Conservation (phyloP, 2,329 filamentous ascomycete genomes). For the Hymenoscyphus albidus region DNA sequence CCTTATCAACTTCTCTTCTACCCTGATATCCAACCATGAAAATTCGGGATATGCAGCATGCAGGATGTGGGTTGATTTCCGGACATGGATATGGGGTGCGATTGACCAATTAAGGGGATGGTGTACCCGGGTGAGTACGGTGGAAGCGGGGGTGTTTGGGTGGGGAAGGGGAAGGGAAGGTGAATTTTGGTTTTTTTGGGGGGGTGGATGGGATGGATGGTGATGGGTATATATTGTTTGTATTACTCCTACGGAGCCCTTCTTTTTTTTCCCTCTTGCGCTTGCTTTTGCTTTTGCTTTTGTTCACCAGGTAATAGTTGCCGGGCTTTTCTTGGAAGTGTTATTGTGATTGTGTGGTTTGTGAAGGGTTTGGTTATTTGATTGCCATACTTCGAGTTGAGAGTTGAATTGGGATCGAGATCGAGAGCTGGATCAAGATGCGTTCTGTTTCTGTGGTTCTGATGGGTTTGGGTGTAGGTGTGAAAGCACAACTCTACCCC, state of each 20-base stretch:
- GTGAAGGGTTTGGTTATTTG: not conserved
- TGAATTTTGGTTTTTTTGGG: conserved; percentile 3
- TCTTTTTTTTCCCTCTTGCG: too few species aligned
- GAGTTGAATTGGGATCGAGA: too few species aligned
- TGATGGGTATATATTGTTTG: not conserved
- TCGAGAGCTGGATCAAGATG: not conserved
- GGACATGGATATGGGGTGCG: not conserved
- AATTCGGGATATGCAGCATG: not conserved
- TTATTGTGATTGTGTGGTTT: not conserved
- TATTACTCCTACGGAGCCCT: too few species aligned
- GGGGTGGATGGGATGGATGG: not conserved
- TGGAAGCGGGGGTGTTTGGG: too few species aligned
- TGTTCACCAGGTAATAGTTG: too few species aligned
- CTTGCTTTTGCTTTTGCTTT: not conserved
- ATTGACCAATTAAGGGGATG: not conserved
- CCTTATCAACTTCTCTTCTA: too few species aligned
- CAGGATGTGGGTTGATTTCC: not conserved
- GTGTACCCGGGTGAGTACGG: not conserved
- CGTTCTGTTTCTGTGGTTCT: not conserved
- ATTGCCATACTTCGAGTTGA: not conserved
- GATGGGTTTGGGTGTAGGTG: not conserved
- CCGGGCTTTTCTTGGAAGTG: too few species aligned
- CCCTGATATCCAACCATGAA: too few species aligned
- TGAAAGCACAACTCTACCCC: conserved; percentile 22
- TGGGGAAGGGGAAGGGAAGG: not conserved